Evolutionary conservation across 441 rosid species (phyloP), one percentile per base, ranked within the genome.

Genomic region (Capsella rubella): DNA sequence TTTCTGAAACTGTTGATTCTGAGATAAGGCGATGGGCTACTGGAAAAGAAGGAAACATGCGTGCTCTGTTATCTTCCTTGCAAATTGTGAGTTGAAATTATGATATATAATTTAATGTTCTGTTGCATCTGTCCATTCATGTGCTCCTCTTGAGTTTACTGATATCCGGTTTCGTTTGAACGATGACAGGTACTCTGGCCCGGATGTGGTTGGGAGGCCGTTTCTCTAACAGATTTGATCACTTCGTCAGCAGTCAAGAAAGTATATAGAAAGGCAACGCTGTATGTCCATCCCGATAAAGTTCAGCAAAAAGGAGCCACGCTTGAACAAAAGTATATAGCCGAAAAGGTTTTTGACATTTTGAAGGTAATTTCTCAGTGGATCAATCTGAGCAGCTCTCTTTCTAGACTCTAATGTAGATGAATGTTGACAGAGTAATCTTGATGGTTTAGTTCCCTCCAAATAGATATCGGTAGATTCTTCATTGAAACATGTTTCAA

Each of bases 261-360:
- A 67, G 93, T 88, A 4, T 93, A 91, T 74, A 84, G 90, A 65
- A 95, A 87, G 85, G 94, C 99, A 77, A 85, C 89, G 2, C 72
- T 93, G 63, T 87, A 73, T 69, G 86, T 95, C 58, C 98, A 95
- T 82, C 99, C 98, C 25, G 99, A 95, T 74, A 95, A 95, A 84
- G 98, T 93, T 78, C 98, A 93, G 73, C 99, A 91, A 83, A 95
- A 91, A 83, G 97, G 98, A 75, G 93, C 98, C 59, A 91, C 89
- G 64, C 87, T 91, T 76, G 87, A 89, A 70, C 97, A 95, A 45
- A 93, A 93, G 73, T 95, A 87, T 76, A 87, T 81, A 40, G 98
- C 98, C 13, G 99, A 93, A 85, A 93, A 95, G 86, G 97, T 95
- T 80, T 95, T 95, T 65, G 90, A 95, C 86, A 85, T 91, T 58